Evolutionary conservation across 1,284 basidiomycete genomes (phyloP), one percentile per base, ranked within the genome.

Genomic region (Peniophora sp.): DNA sequence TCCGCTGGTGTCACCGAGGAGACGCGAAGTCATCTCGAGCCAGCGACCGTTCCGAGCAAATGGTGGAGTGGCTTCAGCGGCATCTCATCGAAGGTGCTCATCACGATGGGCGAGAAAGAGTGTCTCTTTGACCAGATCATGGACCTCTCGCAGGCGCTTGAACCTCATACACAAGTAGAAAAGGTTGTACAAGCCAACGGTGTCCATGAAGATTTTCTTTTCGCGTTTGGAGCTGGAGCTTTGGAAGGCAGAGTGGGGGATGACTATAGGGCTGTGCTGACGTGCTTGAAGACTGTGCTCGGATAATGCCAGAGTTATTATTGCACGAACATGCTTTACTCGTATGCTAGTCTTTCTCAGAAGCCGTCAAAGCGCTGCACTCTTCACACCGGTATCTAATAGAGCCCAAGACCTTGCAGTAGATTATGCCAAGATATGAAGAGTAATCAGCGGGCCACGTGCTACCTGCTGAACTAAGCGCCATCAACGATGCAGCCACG

Each of bases 61-160:
- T 50, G 49, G 49, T 50, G 42, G 43, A 20, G 11, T 14, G 46
- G 46, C 12, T 36, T 51, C 14, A 46, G 22, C 17, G 24, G 23
- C 14, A 34, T 64, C 22, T 65, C 70, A 2, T 57, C 61, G 9
- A 60, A 63, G 17, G 49, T 73, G 2, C 57, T 72, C 3, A 60
- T 73, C 24, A 69, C 64, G 0, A 64, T 61, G 2, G 72, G 72
- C 8, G 63, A 61, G 15, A 53, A 52, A 10, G 72, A 74, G 54
- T 62, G 62, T 36, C 51, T 72, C 45, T 56, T 64, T 48, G 69
- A 72, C 52, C 64, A 66, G 23, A 66, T 69, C 39, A 51, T 68
- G n/a, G 47, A 44, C 22, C 59, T 72, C n/a, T 48, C 44, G 18
- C 59, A 55, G n/a, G 55, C 62, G 32, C 48, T 55, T 20, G 55